phyloP scores from a whole-genome alignment of 1,284 basidiomycete genomes.

The Athelia sp. region DNA sequence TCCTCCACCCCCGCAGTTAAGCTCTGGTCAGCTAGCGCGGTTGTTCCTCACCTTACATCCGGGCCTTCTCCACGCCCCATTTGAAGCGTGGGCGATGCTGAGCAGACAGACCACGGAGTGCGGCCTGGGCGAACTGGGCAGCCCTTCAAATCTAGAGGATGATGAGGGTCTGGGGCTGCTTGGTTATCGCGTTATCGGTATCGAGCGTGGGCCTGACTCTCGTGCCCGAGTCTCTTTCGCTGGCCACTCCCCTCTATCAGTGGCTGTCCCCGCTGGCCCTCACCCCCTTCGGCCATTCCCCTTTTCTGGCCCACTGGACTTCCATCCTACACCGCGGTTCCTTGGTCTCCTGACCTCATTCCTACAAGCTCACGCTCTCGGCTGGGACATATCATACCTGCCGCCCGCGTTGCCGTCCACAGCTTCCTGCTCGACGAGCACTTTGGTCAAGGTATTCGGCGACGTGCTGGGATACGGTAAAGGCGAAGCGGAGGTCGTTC shows the following conservation, averaged over 20 bases:
- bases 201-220: constrained; percentile 33
- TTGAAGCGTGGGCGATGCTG: constrained; percentile 57
- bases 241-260: constrained; percentile 19
- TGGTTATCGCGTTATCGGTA: constrained; percentile 40
- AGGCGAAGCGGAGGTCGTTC: constrained; percentile 44
- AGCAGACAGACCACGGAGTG: constrained; percentile 47
- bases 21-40: constrained; percentile 44
- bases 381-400: constrained; percentile 49
- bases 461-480: constrained; percentile 37
- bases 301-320: constrained; percentile 25
- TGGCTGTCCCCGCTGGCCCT: constrained; percentile 45
- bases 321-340: constrained; percentile 35
- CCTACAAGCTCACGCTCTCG: constrained; percentile 46
- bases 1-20: constrained; percentile 36
- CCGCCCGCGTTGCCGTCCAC: constrained; percentile 43
- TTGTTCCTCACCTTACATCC: constrained; percentile 54
- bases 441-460: constrained; percentile 42
- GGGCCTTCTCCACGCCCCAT: constrained; percentile 44
- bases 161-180: constrained; percentile 43
- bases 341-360: constrained; percentile 42
- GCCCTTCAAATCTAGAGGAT: constrained; percentile 33
- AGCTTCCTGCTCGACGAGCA: constrained; percentile 45
- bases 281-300: constrained; percentile 35
- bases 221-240: constrained; percentile 40
- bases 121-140: constrained; percentile 48